phyloP scores from a whole-genome alignment of 2,329 filamentous ascomycete genomes.

The Colletotrichum tropicale region DNA sequence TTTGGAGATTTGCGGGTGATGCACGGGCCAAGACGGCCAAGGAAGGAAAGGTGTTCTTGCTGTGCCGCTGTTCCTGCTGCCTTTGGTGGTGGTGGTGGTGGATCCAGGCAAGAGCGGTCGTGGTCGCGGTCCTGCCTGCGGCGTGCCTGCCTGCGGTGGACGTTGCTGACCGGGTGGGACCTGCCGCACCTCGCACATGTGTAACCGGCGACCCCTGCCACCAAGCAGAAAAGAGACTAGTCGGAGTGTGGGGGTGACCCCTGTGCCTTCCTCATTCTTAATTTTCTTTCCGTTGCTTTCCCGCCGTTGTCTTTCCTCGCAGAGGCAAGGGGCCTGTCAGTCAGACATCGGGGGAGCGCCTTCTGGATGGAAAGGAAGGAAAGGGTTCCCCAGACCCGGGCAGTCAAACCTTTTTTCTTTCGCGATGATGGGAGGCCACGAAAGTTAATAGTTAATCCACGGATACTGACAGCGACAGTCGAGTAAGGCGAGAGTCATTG shows the following conservation, averaged over 20 bases:
- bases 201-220: constrained; percentile 2
- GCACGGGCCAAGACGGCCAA: constrained; percentile 9
- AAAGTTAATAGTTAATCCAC: neutral
- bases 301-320: neutral
- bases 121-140: neutral
- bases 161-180: neutral
- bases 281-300: neutral
- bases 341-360: neutral
- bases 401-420: neutral
- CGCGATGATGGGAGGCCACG: neutral
- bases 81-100: neutral
- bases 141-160: neutral
- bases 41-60: neutral
- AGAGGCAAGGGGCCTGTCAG: neutral
- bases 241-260: neutral
- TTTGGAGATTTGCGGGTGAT: constrained; percentile 16
- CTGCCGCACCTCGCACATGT: neutral
- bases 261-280: constrained; percentile 2
- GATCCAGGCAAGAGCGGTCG: neutral
- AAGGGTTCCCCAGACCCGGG: neutral
- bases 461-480: neutral
- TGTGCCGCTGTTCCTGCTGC: neutral
- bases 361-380: neutral
- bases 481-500: neutral
- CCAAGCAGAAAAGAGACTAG: neutral